Evolutionary conservation across 2,329 filamentous ascomycete species (phyloP).

Genomic region (Ophiostoma quercus): DNA sequence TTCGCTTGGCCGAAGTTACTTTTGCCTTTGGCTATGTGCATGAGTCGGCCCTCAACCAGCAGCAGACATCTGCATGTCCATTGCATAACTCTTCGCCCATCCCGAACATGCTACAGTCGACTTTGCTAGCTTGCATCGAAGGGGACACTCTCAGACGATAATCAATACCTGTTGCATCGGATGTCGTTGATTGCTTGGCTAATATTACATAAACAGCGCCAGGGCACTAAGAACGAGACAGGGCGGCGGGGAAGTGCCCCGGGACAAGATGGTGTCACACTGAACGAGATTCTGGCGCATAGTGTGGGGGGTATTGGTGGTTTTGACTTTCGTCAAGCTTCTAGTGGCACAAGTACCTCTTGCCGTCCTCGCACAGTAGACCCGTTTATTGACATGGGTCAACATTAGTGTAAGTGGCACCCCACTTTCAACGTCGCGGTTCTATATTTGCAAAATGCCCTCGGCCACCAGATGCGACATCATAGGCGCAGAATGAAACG

Average conservation of each 20-base stretch:
- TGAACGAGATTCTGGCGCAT: background rate
- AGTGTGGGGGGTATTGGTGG: background rate
- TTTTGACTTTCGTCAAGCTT: background rate
- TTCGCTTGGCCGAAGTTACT: background rate
- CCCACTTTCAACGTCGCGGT: conserved; percentile 5
- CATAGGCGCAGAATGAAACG: background rate
- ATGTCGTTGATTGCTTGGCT: background rate
- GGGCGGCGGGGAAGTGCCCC: background rate
- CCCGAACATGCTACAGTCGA: background rate
- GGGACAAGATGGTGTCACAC: background rate
- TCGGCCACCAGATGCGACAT: conserved; percentile 5
- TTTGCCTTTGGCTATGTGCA: background rate
- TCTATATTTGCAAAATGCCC: conserved; percentile 2
- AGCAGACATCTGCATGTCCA: background rate
- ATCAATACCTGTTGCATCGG: background rate
- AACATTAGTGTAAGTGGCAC: background rate
- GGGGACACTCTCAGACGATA: background rate
- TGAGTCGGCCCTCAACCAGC: background rate
- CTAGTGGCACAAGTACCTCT: background rate
- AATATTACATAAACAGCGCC: background rate
- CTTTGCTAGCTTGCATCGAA: too few relatives aligned
- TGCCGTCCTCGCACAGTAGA: background rate
- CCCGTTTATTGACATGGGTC: background rate
- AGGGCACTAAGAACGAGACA: background rate
- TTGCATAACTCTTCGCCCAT: background rate